Evolutionary conservation across 2,329 filamentous ascomycete genomes (phyloP), one percentile per base, ranked within the genome.

Genomic region (Botrytis pseudocinerea): DNA sequence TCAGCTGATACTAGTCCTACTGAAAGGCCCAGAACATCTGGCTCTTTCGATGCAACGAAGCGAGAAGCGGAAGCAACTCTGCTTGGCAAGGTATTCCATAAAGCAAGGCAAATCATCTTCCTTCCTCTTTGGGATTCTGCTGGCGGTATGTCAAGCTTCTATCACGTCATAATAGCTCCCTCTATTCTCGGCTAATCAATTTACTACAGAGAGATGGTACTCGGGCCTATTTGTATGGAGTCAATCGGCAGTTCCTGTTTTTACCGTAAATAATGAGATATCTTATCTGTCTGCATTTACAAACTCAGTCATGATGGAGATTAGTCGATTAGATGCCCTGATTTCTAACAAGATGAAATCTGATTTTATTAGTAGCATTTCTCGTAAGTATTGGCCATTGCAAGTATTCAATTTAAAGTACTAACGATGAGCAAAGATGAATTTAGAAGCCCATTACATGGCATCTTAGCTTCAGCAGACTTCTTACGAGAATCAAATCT

Each of bases 401-500:
- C 5, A 12, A 40, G n/a, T 32, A 28, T 62, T 38, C 22, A 5
- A 16, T 28, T 1, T 18, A 22, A 28, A 42, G 85, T 6, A 22
- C 46, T 71, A 32, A 71, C 16, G 51, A 48, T 38, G 1, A 6
- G 9, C 22, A 10, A 40, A 59, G 64, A 74, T 51, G 88, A 90
- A 78, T 80, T 90, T 25, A 83, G 88, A 8, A 88, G 85, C 2
- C 88, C 88, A 0, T 80, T 90, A 0, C 88, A 90, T 64, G 88
- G 88, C 1, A 85, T 90, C 44, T 79, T 90, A 0, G 84, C 86
- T 0, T 87, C 82, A 60, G 81, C 83, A 4, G 86, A 87, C n/a
- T 73, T 73, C 32, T 48, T 72, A 22, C 70, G 48, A 32, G 59
- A 0, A 71, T 74, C 73, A 2, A 57, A 66, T 10, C 59, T 70